Evolutionary conservation across 257 asterid species (phyloP), one percentile per base, ranked within the genome.

Genomic region (Jasminum sambac): DNA sequence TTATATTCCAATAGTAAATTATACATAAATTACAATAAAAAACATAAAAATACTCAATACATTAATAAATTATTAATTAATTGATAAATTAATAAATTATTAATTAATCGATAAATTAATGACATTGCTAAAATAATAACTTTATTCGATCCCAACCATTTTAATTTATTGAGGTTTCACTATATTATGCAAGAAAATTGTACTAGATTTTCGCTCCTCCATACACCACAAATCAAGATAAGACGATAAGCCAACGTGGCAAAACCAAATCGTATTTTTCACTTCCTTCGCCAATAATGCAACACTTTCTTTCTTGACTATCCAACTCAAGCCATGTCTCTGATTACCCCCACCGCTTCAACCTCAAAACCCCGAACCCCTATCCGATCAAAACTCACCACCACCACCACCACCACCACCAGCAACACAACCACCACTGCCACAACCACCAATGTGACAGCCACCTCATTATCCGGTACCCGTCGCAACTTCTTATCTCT

Each of bases 181-280:
- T n/a, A n/a, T n/a, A n/a, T n/a, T n/a, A 7, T 6, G 59, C 16
- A 44, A 44, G 8, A 44, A n/a, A 44, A 48, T 48, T 23, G 17
- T 14, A 38, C 55, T 46, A 71, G 64, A 67, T 25, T 10, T 41
- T 41, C 17, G 62, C 86, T 76, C 91, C 79, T 76, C 91, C 96
- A 81, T 70, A 75, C 83, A 81, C 78, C 24, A 26, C 73, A 69
- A 58, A 39, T 70, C 12, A 37, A 77, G 98, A 89, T 92, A 88
- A 92, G 95, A 72, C 71, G 98, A 92, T 89, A 85, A 85, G 92
- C 78, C 88, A 5, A 85, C 92, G 86, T 89, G 91, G 81, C 92
- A 60, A 76, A n/a, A 36, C 70, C 62, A 72, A 24, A 41, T 24
- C 74, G 55, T 68, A 63, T 70, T 57, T 46, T 79, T 78, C 75